Percentiles rank a stretch among this genome's conserved stretches.
These are phyloP conservation scores for Diaporthe citri DNA, from an alignment of 2,329 filamentous ascomycete genomes.

Conservation along the genomic window DNA sequence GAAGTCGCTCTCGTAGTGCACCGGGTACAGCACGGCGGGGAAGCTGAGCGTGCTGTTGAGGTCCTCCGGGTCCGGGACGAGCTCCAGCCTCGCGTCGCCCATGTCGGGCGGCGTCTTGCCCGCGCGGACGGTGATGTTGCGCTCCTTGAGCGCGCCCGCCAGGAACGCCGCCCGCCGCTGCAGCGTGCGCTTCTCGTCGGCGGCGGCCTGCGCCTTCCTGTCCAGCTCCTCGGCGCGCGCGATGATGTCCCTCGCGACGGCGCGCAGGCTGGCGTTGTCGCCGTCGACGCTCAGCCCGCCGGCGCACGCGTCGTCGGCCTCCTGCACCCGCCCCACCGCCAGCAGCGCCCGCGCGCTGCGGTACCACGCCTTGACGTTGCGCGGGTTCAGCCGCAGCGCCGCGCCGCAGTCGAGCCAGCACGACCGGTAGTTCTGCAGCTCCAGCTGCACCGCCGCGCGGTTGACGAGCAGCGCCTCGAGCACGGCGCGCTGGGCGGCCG, in stretches of 20 bases:
- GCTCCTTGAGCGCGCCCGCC: slow-evolving; percentile 73
- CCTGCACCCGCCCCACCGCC: slow-evolving; percentile 80
- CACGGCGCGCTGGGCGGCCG: slow-evolving; percentile 66
- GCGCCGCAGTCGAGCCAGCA: slow-evolving; percentile 87
- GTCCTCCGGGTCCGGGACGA: slow-evolving; percentile 80
- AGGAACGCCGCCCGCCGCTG: slow-evolving; percentile 72
- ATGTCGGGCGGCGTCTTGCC: slow-evolving; percentile 84
- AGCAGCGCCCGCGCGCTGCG: slow-evolving; percentile 84
- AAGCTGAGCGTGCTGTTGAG: slow-evolving; percentile 79
- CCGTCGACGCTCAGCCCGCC: slow-evolving; percentile 81
- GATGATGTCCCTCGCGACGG: slow-evolving; percentile 73
- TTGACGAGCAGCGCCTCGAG: slow-evolving; percentile 87
- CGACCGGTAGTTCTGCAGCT: slow-evolving; percentile 88
- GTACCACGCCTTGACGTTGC: slow-evolving; percentile 92
- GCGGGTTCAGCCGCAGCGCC: slow-evolving; percentile 81
- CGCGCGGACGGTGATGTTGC: slow-evolving; percentile 76
- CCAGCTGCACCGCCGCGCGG: slow-evolving; percentile 89
- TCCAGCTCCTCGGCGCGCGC: slow-evolving; percentile 62
- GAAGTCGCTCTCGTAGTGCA: slow-evolving; percentile 86
- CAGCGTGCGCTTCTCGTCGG: slow-evolving; percentile 63
- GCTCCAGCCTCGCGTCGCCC: slow-evolving; percentile 81
- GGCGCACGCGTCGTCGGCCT: slow-evolving; percentile 84
- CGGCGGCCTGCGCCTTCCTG: slow-evolving; percentile 54
- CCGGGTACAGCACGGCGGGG: slow-evolving; percentile 87
- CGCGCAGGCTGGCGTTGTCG: slow-evolving; percentile 74